phyloP scores from a whole-genome alignment of 345 rosid species.

The Crucihimalaya himalaica region DNA sequence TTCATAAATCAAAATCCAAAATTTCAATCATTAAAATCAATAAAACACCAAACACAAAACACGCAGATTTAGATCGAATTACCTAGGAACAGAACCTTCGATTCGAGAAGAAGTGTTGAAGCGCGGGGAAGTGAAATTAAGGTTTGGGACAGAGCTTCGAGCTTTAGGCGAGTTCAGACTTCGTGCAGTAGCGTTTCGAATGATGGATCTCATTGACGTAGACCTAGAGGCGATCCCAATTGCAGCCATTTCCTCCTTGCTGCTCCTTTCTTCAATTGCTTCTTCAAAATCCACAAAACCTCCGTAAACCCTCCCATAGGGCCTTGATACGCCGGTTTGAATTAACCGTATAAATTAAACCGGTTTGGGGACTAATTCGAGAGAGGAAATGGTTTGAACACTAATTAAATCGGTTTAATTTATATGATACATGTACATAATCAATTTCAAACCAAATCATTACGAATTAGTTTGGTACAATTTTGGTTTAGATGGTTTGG shows the following conservation, averaged over 20 bases:
- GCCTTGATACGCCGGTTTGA: neutral
- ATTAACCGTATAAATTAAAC: neutral
- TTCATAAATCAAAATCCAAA: constrained; percentile 9
- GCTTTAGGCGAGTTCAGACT: constrained; percentile 22
- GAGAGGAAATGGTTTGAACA: neutral
- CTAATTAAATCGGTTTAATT: too few relatives aligned
- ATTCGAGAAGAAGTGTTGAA: constrained; percentile 44
- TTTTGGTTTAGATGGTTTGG: constrained; percentile 1
- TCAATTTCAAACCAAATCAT: neutral
- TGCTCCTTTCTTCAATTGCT: neutral
- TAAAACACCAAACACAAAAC: neutral
- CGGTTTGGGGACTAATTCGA: neutral
- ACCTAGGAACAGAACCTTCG: constrained; percentile 44
- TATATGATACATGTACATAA: too few relatives aligned
- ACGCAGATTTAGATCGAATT: neutral
- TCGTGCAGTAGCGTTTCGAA: constrained; percentile 40
- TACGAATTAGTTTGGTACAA: neutral
- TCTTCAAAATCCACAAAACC: constrained; percentile 43
- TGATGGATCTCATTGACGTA: constrained; percentile 44
- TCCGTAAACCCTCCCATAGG: constrained; percentile 17
- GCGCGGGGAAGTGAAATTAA: constrained; percentile 35
- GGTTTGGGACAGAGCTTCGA: constrained; percentile 40
- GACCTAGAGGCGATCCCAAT: constrained; percentile 54
- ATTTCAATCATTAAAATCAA: neutral
- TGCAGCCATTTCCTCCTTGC: constrained; percentile 43